These are phyloP conservation scores for Cinnamomum chago DNA, from an alignment of 164 flowering plant species.

Conservation along the genomic window DNA sequence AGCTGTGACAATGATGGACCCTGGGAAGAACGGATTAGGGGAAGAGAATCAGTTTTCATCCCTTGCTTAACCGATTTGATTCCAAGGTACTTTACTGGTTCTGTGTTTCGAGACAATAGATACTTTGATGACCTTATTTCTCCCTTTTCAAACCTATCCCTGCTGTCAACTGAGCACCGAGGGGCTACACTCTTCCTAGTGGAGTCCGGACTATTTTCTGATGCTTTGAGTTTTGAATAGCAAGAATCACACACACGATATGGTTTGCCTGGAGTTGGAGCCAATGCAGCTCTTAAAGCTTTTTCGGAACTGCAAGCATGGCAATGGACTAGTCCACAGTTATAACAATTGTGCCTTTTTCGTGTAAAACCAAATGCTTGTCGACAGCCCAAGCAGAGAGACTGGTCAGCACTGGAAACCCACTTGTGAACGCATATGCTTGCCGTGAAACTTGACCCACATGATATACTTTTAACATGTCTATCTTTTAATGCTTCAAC, in stretches of 20 bases:
- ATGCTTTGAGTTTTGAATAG: constrained; percentile 41
- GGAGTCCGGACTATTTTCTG: constrained; percentile 35
- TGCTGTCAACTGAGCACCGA: constrained; percentile 41
- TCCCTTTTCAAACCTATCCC: constrained; percentile 39
- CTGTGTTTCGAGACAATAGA: constrained; percentile 44
- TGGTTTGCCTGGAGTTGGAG: constrained; percentile 57
- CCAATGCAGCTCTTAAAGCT: constrained; percentile 42
- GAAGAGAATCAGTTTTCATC: constrained; percentile 32
- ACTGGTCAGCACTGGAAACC: constrained; percentile 53
- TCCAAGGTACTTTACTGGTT: constrained; percentile 50
- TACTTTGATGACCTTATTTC: constrained; percentile 40
- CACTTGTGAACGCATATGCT: constrained; percentile 54
- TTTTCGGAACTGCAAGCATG: constrained; percentile 55
- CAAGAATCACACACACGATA: constrained; percentile 63
- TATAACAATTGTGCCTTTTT: constrained; percentile 53
- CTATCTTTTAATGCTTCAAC: constrained; percentile 50
- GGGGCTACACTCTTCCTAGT: constrained; percentile 27
- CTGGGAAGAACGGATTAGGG: constrained; percentile 42
- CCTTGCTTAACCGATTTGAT: constrained; percentile 35
- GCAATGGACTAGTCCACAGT: constrained; percentile 51
- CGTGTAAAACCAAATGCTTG: constrained; percentile 54
- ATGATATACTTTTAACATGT: constrained; percentile 46
- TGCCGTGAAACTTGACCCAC: constrained; percentile 54
- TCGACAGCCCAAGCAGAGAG: constrained; percentile 47
- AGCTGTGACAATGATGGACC: constrained; percentile 49